phyloP scores from a whole-genome alignment of 2,329 filamentous ascomycete species.

The Colletotrichum tamarilloi region DNA sequence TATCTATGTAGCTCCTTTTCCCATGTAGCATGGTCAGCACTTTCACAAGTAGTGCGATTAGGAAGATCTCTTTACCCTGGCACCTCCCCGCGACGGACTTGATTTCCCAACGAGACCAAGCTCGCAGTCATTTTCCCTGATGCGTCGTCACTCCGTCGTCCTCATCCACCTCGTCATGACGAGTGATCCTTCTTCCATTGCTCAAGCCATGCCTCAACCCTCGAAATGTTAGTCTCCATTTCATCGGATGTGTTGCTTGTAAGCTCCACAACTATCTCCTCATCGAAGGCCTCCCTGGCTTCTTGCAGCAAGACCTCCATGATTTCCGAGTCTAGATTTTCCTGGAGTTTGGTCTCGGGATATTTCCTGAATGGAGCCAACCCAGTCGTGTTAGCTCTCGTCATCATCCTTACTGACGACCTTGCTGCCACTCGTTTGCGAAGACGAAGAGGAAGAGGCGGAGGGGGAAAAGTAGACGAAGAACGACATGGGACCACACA shows the following conservation, averaged over 20 bases:
- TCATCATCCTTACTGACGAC: neutral
- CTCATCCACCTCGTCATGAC: neutral
- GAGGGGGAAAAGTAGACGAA: neutral
- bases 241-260: constrained; percentile 84
- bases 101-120: neutral
- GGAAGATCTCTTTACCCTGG: neutral
- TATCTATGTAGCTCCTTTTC: neutral
- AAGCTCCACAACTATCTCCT: constrained; percentile 90
- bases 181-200: constrained; percentile 78
- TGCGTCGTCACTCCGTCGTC: constrained; percentile 38
- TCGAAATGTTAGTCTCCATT: constrained; percentile 88
- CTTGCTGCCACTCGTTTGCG: neutral
- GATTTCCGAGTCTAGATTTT: constrained; percentile 97
- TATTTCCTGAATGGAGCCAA: constrained; percentile 70
- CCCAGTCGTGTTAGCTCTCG: neutral
- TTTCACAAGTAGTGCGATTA: too few relatives aligned
- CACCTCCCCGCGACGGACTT: neutral
- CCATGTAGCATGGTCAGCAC: neutral
- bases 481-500: neutral
- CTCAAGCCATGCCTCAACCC: constrained; percentile 84
- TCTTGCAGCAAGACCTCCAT: constrained; percentile 95
- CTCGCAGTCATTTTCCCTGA: neutral
- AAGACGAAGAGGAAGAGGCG: neutral
- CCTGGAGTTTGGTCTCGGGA: constrained; percentile 87
- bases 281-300: constrained; percentile 86